Percentiles rank a stretch among this genome's conserved stretches.
Conservation (phyloP, 768 basidiomycete species). For the Leucosporidium scottii region DNA sequence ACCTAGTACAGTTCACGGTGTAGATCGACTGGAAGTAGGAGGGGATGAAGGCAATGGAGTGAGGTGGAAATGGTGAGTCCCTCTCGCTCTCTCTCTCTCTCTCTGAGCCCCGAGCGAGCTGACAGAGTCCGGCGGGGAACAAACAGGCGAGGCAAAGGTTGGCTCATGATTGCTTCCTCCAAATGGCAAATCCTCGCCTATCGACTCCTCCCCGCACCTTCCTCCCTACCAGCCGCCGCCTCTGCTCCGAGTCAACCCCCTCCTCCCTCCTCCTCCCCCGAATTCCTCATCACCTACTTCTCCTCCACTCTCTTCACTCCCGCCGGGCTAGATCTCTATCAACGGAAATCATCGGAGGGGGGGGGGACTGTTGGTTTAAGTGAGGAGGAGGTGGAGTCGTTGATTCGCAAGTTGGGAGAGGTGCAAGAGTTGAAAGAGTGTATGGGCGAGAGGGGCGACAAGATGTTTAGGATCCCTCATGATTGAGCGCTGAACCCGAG, state of each 20-base stretch:
- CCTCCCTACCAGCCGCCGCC: neutral
- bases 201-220: neutral
- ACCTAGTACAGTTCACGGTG: slow-evolving; percentile 40
- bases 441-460: too few relatives aligned
- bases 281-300: slow-evolving; percentile 44
- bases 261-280: slow-evolving; percentile 1
- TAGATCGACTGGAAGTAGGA: slow-evolving; percentile 32
- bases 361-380: too few relatives aligned
- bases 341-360: slow-evolving; percentile 19
- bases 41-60: slow-evolving; percentile 4
- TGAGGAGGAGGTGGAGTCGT: slow-evolving; percentile 18
- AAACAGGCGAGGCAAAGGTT: slow-evolving; percentile 44
- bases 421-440: too few relatives aligned
- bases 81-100: too few relatives aligned
- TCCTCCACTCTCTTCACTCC: slow-evolving; percentile 49
- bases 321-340: slow-evolving; percentile 47
- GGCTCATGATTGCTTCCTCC: slow-evolving; percentile 43
- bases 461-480: too few relatives aligned
- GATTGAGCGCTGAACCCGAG: too few relatives aligned
- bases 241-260: too few relatives aligned
- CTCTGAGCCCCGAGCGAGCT: too few relatives aligned
- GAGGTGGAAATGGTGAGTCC: slow-evolving; percentile 20
- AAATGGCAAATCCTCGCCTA: slow-evolving; percentile 48
- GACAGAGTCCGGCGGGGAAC: slow-evolving; percentile 37
- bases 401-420: slow-evolving; percentile 11